Evolutionary conservation across 441 rosid genomes (phyloP).

Genomic region (Kokia cookei): DNA sequence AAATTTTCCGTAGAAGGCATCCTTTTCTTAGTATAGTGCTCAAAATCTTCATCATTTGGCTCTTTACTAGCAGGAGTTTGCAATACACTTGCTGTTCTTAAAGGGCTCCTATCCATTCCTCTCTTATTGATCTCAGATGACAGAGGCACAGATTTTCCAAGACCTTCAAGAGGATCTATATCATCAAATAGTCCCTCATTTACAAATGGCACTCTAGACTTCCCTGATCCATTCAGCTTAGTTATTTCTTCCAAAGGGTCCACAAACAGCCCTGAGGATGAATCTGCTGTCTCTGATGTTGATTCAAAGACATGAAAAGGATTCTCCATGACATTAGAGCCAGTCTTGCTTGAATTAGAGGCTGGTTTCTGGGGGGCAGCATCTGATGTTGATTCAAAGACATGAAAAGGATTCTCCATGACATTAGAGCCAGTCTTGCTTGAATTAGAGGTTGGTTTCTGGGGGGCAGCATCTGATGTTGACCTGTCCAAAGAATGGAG

Average conservation of each 20-base stretch:
- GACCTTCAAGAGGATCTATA: slow-evolving; percentile 54
- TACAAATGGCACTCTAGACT: slow-evolving; percentile 38
- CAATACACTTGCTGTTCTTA: slow-evolving; percentile 35
- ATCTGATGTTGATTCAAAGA: slow-evolving; percentile 55
- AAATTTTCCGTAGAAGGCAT: slow-evolving; percentile 28
- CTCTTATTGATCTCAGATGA: slow-evolving; percentile 37
- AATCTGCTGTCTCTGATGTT: slow-evolving; percentile 33
- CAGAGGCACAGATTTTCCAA: slow-evolving; percentile 52
- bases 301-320: slow-evolving; percentile 68
- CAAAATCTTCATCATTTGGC: slow-evolving; percentile 37
- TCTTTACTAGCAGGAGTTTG: slow-evolving; percentile 38
- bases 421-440: slow-evolving; percentile 35
- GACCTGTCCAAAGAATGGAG: slow-evolving; percentile 45
- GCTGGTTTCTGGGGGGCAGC: slow-evolving; percentile 40
- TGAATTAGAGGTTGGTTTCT: slow-evolving; percentile 33
- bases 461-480: slow-evolving; percentile 46
- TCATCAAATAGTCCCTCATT: slow-evolving; percentile 53
- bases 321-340: slow-evolving; percentile 46
- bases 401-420: slow-evolving; percentile 66
- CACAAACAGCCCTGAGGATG: slow-evolving; percentile 38
- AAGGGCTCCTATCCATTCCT: slow-evolving; percentile 38
- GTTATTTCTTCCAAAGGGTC: slow-evolving; percentile 59
- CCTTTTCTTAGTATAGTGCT: slow-evolving; percentile 30
- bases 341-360: slow-evolving; percentile 29
- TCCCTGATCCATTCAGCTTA: slow-evolving; percentile 44